Evolutionary conservation across 352 stramenopile genomes (phyloP).

Genomic region (Phytophthora pini): DNA sequence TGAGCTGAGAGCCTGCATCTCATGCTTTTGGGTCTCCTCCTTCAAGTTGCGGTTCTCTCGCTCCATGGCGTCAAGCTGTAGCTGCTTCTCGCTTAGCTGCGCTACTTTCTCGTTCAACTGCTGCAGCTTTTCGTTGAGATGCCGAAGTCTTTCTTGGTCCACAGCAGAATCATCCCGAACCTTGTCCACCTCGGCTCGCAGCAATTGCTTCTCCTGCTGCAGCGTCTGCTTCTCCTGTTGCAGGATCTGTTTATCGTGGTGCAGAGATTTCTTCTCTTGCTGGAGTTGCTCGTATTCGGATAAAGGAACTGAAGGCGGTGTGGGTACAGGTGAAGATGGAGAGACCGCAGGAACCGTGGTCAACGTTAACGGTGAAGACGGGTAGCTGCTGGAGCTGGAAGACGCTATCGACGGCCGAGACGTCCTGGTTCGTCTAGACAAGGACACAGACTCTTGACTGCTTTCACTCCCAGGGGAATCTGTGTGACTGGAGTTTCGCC

Average conservation of each 20-base stretch:
- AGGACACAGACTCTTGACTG: slow-evolving; percentile 8
- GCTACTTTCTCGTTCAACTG: slow-evolving; percentile 37
- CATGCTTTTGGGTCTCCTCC: slow-evolving; percentile 63
- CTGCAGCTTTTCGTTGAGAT: slow-evolving; percentile 53
- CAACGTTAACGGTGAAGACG: slow-evolving; percentile 15
- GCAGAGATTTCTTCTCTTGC: slow-evolving; percentile 36
- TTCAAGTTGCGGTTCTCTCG: slow-evolving; percentile 66
- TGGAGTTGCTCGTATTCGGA: slow-evolving; percentile 49
- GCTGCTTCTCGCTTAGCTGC: slow-evolving; percentile 46
- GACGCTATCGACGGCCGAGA: slow-evolving; percentile 17
- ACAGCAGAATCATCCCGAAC: slow-evolving; percentile 16
- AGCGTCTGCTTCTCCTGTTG: slow-evolving; percentile 49
- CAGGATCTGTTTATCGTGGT: slow-evolving; percentile 41
- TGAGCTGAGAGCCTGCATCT: slow-evolving; percentile 64
- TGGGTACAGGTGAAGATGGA: not conserved
- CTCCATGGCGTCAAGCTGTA: slow-evolving; percentile 51
- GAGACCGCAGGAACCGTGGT: slow-evolving; percentile 11
- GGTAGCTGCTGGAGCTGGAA: slow-evolving; percentile 7
- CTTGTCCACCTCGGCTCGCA: slow-evolving; percentile 29
- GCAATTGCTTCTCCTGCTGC: slow-evolving; percentile 39
- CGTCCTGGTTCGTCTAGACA: slow-evolving; percentile 9
- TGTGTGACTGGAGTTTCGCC: slow-evolving; percentile 22
- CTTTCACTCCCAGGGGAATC: slow-evolving; percentile 16
- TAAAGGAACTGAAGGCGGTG: slow-evolving; percentile 17
- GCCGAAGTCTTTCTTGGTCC: slow-evolving; percentile 35